Base-by-base conservation (phyloP, 148 eudicot species). In the Vaccinium vitisidaea region DNA sequence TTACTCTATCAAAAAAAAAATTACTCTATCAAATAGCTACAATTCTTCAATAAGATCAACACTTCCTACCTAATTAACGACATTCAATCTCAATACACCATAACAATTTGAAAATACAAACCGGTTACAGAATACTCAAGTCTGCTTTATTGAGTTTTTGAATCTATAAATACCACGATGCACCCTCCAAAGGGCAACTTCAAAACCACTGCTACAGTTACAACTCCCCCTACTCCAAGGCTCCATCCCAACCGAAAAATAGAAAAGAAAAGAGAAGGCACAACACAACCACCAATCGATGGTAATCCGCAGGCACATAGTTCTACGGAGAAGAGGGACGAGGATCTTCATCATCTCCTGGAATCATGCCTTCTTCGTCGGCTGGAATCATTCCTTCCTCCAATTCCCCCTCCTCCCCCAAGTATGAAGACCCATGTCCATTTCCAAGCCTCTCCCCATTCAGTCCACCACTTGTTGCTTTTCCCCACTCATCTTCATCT, bases 301-400 rank as follows among this genome's bases (percentile, higher is more conserved):
- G 25, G 49, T 43, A 75, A 43, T 21, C 78, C 80, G 0, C 25
- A 76, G 56, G 27, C 52, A 43, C 5, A 75, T 15, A n/a, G 25
- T 12, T 23, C 50, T 4, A 76, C 18, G 19, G 58, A 76, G 56
- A 76, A 49, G 80, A 76, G 55, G 80, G 80, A 76, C 18, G 18
- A 43, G 39, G 50, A 79, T 55, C 49, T 59, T 55, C 13, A 54
- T 55, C 63, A 54, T 58, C 87, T 0, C 70, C 69, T 15, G 50
- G 84, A 49, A 87, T 78, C 81, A 56, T 2, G 48, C 54, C 73
- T 19, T 36, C 82, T 39, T 80, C 82, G 32, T 86, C 88, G 0
- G 85, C 58, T n/a, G 65, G 88, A 58, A 87, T 84, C 86, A 84
- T 84, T 30, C 86, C 89, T 63, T 84, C 87, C 63, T 86, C 89